phyloP scores from a whole-genome alignment of 805 yeast genomes.

The Candida awuae region DNA sequence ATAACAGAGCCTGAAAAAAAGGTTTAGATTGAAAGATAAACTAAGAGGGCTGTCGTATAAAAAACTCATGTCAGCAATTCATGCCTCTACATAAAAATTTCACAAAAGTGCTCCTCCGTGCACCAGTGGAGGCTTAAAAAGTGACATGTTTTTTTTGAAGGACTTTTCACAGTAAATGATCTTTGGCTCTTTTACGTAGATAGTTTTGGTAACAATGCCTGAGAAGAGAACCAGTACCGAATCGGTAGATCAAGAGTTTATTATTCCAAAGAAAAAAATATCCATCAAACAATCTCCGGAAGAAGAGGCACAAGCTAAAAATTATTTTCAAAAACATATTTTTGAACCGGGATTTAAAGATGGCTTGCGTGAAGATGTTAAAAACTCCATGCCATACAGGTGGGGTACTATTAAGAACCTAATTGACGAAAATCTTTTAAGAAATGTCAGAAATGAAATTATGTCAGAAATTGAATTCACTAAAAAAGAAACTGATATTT shows the following conservation, averaged over 20 bases:
- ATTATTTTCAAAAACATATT: constrained; percentile 25
- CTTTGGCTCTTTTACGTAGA: too few species aligned
- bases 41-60: too few species aligned
- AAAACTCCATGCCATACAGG: constrained; percentile 64
- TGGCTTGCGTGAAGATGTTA: constrained; percentile 36
- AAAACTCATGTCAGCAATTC: too few species aligned
- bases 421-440: constrained; percentile 66
- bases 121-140: too few species aligned
- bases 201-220: constrained; percentile 1
- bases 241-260: neutral
- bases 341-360: constrained; percentile 33
- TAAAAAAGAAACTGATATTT: constrained; percentile 92
- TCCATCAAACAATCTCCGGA: constrained; percentile 28
- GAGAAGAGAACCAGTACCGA: neutral
- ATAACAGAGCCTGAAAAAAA: neutral
- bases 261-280: constrained; percentile 13
- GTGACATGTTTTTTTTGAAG: too few species aligned
- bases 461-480: constrained; percentile 81
- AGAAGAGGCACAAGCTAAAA: constrained; percentile 27
- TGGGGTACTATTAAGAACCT: constrained; percentile 81
- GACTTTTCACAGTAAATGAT: too few species aligned
- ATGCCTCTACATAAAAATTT: too few species aligned
- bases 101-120: too few species aligned
- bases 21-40: too few species aligned
- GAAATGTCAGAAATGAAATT: constrained; percentile 80